These are phyloP conservation scores for Fusarium nodosum DNA, from an alignment of 2,329 filamentous ascomycete species.

Conservation along the genomic window DNA sequence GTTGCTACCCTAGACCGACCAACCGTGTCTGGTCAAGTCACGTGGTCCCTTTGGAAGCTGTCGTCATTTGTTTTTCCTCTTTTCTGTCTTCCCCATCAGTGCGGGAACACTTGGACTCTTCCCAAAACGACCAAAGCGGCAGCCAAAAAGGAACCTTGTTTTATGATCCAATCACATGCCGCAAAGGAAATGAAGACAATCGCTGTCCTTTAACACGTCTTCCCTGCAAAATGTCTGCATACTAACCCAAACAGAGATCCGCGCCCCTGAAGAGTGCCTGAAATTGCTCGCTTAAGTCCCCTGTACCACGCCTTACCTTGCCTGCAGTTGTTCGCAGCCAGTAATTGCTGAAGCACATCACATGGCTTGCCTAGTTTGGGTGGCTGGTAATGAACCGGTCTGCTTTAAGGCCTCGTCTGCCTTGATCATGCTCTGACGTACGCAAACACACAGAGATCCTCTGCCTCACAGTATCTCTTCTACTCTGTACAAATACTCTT, in stretches of 20 bases:
- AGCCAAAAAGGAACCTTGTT: conserved; percentile 22
- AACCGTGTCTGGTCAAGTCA: neutral
- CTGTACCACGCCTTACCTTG: conserved; percentile 30
- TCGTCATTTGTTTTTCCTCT: conserved; percentile 29
- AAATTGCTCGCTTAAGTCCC: conserved; percentile 35
- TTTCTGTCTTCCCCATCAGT: neutral
- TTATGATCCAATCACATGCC: conserved; percentile 31
- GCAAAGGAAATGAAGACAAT: conserved; percentile 32
- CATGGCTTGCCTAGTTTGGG: conserved; percentile 28
- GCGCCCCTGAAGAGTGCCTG: conserved; percentile 20
- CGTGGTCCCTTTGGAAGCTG: conserved; percentile 31
- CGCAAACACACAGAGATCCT: conserved; percentile 1
- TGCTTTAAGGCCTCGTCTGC: conserved; percentile 30
- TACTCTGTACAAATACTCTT: neutral
- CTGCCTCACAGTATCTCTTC: neutral
- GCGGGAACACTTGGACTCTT: neutral
- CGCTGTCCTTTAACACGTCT: conserved; percentile 38
- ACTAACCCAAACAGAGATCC: conserved; percentile 25
- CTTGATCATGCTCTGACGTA: conserved; percentile 15
- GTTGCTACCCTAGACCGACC: conserved; percentile 28
- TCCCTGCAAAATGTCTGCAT: conserved; percentile 30
- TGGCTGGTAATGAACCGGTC: conserved; percentile 19
- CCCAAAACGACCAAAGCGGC: conserved; percentile 8
- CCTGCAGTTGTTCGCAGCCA: conserved; percentile 18
- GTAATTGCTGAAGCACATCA: conserved; percentile 30